Evolutionary conservation across 129 eudicot genomes (phyloP).

Genomic region (Helichrysum umbraculigerum): DNA sequence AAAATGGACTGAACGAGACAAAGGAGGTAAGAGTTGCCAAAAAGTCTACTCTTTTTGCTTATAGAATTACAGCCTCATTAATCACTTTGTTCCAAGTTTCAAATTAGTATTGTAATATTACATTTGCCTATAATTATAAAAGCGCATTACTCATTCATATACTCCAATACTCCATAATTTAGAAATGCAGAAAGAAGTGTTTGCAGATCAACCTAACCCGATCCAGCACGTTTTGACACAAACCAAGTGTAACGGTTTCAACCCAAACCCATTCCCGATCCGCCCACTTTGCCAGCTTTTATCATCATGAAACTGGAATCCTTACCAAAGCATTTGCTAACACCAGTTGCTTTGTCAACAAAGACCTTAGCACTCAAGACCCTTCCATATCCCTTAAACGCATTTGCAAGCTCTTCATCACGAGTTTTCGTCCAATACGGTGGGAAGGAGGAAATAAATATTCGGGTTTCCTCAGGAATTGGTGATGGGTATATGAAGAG

Average conservation of each 20-base stretch:
- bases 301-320: not conserved
- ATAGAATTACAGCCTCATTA: not conserved
- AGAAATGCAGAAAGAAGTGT: no score
- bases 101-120: no score
- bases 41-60: not conserved
- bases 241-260: not conserved
- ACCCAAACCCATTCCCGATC: not conserved
- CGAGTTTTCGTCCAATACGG: no score
- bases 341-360: constrained; percentile 85
- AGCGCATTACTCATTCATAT: no score
- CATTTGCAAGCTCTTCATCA: constrained; percentile 84
- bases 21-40: not conserved
- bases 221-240: not conserved
- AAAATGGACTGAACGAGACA: not conserved
- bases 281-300: not conserved
- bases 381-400: constrained; percentile 72
- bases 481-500: no score
- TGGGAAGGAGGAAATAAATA: no score
- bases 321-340: constrained; percentile 93
- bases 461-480: no score
- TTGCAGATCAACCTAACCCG: not conserved
- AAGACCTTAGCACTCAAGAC: constrained; percentile 91
- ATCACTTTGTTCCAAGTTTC: not conserved
- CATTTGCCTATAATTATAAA: no score
- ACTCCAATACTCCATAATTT: no score